phyloP scores from a whole-genome alignment of 768 basidiomycete species.

The Pisolithus orientalis region DNA sequence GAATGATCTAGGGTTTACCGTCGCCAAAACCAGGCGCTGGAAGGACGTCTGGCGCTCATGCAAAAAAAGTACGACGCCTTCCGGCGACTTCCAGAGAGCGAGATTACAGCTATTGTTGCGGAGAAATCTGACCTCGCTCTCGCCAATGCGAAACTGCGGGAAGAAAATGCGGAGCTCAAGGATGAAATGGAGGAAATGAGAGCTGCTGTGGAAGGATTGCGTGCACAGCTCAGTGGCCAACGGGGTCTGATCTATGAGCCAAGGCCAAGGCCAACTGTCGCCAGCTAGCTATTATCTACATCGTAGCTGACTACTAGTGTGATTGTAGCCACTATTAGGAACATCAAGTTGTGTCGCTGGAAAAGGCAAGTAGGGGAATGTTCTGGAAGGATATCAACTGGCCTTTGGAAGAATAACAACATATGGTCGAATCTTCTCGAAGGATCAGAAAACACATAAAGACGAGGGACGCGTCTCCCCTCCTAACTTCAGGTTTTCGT shows the following conservation, averaged over 20 bases:
- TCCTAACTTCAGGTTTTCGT: conserved; percentile 5
- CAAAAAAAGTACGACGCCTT: conserved; percentile 37
- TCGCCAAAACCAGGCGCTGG: conserved; percentile 56
- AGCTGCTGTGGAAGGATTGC: conserved; percentile 65
- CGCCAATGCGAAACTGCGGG: conserved; percentile 47
- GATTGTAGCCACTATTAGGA: not conserved
- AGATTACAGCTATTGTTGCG: conserved; percentile 38
- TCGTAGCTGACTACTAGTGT: not conserved
- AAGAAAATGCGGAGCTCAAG: conserved; percentile 50
- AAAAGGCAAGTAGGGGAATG: conserved; percentile 31
- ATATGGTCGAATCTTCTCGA: conserved; percentile 40
- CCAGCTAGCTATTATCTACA: not conserved
- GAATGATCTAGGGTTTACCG: conserved; percentile 40
- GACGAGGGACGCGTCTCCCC: conserved; percentile 15
- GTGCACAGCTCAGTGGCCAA: conserved; percentile 46
- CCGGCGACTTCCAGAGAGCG: conserved; percentile 30
- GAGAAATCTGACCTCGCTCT: conserved; percentile 43
- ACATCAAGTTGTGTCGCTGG: conserved; percentile 1
- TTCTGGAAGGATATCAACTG: conserved; percentile 25
- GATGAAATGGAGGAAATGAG: conserved; percentile 62
- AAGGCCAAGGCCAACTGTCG: conserved; percentile 32
- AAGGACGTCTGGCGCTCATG: conserved; percentile 45
- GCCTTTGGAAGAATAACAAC: not conserved
- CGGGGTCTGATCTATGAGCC: conserved; percentile 41
- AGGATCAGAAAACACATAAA: conserved; percentile 32